Base-by-base conservation (phyloP, 1,139 yeast genomes). In the Suhomyces terraborum region DNA sequence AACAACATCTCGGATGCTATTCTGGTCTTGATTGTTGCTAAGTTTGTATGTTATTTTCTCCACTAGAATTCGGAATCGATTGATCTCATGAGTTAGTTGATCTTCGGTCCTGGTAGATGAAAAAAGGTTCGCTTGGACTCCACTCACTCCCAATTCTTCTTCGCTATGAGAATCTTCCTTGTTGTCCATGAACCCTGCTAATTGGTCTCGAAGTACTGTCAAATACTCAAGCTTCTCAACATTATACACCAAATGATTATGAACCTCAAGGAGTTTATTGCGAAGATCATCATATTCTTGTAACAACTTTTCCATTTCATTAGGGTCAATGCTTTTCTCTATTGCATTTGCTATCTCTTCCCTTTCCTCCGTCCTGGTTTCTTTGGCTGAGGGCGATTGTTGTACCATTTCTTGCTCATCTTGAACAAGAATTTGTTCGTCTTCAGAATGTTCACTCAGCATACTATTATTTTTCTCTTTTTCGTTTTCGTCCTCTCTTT, bases 11-110 rank as follows among this genome's bases (percentile, higher is more conserved):
- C 42, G 32, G 6, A 31, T 20, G n/a, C 18, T 32, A 7, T 12
- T 18, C 20, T 29, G 32, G 3, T 22, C 36, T n/a, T 31, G 20
- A 7, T 14, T 14, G 12, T 28, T 18, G 13, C 18, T 23, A 4
- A 47, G 26, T 17, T 47, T 49, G 37, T 35, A 43, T 5, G 41
- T 45, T 9, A 62, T 26, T 41, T 61, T 64, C 43, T 68, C 73
- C 33, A 64, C 66, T 24, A 69, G 52, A 3, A 66, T 54, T 26
- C 62, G 52, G 40, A 69, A 69, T 43, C 61, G 57, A 31, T 54
- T 58, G 22, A 67, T 49, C 42, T 68, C 70, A 19, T 43, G 43
- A 4, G 39, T 34, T 21, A 62, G 35, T 6, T 21, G 46, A 13
- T 36, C 46, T 14, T 35, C 36, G 3, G 42, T 42, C 7, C 43